Evolutionary conservation across 2,329 filamentous ascomycete species (phyloP).

Genomic region (Ophiostoma australiae): DNA sequence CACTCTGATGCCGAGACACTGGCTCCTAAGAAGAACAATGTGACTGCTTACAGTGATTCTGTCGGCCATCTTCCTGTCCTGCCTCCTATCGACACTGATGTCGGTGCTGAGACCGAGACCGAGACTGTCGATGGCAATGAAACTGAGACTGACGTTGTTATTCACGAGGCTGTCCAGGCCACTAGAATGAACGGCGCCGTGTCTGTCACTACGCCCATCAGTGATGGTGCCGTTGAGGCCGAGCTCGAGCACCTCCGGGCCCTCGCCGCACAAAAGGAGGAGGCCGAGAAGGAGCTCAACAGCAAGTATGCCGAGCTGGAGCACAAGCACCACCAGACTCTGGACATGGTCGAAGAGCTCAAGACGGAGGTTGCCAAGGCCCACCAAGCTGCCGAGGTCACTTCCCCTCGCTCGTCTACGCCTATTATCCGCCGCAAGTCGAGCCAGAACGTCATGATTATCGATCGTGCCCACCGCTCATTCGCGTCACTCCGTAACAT

Average conservation of each 20-base stretch:
- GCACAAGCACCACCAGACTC: constrained; percentile 70
- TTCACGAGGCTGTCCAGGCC: constrained; percentile 6
- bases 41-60: background rate
- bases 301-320: constrained; percentile 80
- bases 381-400: constrained; percentile 53
- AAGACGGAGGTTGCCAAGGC: constrained; percentile 80
- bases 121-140: constrained; percentile 12
- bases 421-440: constrained; percentile 90
- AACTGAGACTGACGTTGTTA: background rate
- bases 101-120: constrained; percentile 13
- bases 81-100: constrained; percentile 18
- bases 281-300: constrained; percentile 65
- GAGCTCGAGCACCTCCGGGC: constrained; percentile 69
- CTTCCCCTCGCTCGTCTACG: constrained; percentile 57
- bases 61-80: background rate
- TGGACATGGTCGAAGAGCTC: constrained; percentile 84
- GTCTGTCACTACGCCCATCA: background rate
- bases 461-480: constrained; percentile 86
- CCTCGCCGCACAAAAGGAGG: constrained; percentile 71
- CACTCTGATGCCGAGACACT: constrained; percentile 56
- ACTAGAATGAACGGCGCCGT: constrained; percentile 1
- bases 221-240: constrained; percentile 38
- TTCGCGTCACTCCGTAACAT: constrained; percentile 87
- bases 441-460: constrained; percentile 78
- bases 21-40: constrained; percentile 28